phyloP scores from a whole-genome alignment of 192 early-diverging fungal species.

The Pilobolus umbonatus region DNA sequence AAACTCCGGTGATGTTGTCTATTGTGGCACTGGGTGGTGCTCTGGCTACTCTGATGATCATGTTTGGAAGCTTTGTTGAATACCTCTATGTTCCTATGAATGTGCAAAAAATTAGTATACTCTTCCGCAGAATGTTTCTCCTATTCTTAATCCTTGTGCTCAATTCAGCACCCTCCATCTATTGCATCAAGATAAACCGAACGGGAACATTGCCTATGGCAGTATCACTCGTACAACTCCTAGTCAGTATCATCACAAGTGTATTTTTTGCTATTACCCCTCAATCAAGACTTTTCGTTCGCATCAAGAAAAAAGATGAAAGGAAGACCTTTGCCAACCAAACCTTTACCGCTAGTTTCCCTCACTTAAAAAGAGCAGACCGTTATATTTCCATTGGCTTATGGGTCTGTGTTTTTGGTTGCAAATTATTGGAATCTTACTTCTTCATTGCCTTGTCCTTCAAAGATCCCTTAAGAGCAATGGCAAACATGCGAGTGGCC shows the following conservation, averaged over 20 bases:
- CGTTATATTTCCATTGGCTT: conserved; percentile 66
- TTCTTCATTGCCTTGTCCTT: conserved; percentile 79
- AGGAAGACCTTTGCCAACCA: conserved; percentile 45
- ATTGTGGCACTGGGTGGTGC: conserved; percentile 67
- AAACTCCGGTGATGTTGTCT: conserved; percentile 47
- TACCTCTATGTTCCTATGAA: conserved; percentile 68
- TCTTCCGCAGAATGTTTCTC: conserved; percentile 52
- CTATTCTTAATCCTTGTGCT: conserved; percentile 58
- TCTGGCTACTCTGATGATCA: conserved; percentile 59
- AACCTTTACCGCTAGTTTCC: conserved; percentile 72
- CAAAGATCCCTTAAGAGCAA: conserved; percentile 64
- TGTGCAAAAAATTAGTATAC: conserved; percentile 45
- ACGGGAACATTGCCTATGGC: conserved; percentile 42
- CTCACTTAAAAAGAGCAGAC: conserved; percentile 57
- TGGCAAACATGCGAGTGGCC: conserved; percentile 39
- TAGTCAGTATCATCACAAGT: conserved; percentile 62
- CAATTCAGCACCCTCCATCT: conserved; percentile 64
- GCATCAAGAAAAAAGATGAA: conserved; percentile 23
- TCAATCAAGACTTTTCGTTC: conserved; percentile 53
- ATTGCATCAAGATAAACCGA: conserved; percentile 45
- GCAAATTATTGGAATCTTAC: conserved; percentile 79
- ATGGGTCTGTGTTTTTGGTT: conserved; percentile 69
- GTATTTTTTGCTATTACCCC: conserved; percentile 65
- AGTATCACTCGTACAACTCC: conserved; percentile 64
- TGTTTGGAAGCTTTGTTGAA: conserved; percentile 63